phyloP scores from a whole-genome alignment of 208 protist genomes.

The Ichthyophonus hoferi region DNA sequence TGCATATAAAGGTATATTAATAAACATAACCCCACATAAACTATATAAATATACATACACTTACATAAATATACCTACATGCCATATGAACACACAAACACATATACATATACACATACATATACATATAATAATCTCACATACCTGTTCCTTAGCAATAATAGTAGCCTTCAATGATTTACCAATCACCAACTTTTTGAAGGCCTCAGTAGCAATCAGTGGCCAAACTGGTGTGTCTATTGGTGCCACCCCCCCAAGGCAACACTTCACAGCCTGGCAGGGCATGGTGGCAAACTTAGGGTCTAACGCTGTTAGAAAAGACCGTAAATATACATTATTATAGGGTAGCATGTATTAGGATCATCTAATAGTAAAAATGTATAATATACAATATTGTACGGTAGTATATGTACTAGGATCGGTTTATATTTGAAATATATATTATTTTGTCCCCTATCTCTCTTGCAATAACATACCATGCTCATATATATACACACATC shows the following conservation, averaged over 20 bases:
- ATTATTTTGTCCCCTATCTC: too few relatives aligned
- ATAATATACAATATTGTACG: background rate
- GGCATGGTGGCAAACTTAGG: background rate
- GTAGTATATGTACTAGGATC: background rate
- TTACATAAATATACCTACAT: too few relatives aligned
- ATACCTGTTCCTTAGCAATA: background rate
- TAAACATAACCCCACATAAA: too few relatives aligned
- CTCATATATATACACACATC: background rate
- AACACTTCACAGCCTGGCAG: background rate
- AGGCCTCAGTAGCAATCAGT: background rate
- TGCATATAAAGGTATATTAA: too few relatives aligned
- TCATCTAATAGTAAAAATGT: background rate
- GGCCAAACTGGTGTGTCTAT: background rate
- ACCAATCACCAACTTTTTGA: background rate
- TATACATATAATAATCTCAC: background rate
- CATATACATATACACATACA: background rate
- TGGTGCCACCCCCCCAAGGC: background rate
- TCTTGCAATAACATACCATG: too few relatives aligned
- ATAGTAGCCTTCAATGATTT: background rate
- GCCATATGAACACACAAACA: background rate
- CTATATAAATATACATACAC: background rate
- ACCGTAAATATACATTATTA: background rate
- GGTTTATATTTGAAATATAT: too few relatives aligned
- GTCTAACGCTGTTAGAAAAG: background rate
- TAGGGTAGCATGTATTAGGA: background rate